Conservation (phyloP, 768 basidiomycete genomes). For the Mrakia frigida region DNA sequence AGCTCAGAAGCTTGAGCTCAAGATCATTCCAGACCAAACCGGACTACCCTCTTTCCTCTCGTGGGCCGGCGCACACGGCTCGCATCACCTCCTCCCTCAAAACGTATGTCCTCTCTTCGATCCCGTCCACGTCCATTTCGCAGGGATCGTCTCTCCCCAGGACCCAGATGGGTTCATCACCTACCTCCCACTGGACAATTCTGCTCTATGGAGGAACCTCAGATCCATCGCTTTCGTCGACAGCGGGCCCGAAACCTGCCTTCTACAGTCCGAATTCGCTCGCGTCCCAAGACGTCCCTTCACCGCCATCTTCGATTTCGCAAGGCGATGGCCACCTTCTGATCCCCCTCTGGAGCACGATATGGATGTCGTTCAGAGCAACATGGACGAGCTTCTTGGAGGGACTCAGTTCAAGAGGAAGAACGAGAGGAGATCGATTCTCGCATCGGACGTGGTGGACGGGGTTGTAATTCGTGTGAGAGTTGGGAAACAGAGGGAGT, state of each 20-base stretch:
- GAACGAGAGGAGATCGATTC: not conserved
- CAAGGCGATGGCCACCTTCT: not conserved
- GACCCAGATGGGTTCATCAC: no score
- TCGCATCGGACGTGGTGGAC: not conserved
- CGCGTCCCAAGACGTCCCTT: not conserved
- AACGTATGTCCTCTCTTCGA: not conserved
- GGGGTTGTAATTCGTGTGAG: not conserved
- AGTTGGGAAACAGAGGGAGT: not conserved
- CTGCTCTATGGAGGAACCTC: no score
- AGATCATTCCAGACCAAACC: not conserved
- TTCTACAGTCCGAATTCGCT: not conserved
- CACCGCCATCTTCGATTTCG: not conserved
- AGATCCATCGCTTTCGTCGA: no score
- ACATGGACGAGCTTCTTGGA: not conserved
- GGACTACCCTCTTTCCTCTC: not conserved
- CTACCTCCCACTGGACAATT: no score
- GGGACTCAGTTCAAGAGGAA: not conserved
- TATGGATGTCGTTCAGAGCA: not conserved
- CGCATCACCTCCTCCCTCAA: not conserved
- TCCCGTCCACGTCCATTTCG: not conserved
- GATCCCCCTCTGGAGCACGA: not conserved
- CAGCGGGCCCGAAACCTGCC: no score
- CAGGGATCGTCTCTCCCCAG: not conserved
- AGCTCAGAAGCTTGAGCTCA: not conserved
- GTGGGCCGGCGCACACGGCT: not conserved